Conservation (phyloP, 352 stramenopile species). For the Phytophthora kernoviae region DNA sequence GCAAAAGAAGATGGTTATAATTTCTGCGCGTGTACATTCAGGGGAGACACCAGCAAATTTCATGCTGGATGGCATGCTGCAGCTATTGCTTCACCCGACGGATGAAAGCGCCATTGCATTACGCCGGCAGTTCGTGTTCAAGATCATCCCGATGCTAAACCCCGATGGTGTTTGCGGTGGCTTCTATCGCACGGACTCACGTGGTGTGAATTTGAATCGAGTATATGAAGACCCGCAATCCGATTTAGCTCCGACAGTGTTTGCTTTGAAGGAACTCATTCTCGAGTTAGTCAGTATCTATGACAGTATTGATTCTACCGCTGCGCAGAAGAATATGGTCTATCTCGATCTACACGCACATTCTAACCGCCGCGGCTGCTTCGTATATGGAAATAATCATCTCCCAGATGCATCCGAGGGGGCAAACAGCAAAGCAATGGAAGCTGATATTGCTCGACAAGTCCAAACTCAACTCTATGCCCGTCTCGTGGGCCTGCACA, state of each 20-base stretch:
- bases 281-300: slow-evolving; percentile 37
- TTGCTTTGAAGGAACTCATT: slow-evolving; percentile 61
- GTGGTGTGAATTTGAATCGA: slow-evolving; percentile 91
- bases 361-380: slow-evolving; percentile 88
- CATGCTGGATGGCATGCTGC: slow-evolving; percentile 91
- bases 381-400: slow-evolving; percentile 91
- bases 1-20: slow-evolving; percentile 61
- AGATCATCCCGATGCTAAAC: slow-evolving; percentile 93
- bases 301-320: slow-evolving; percentile 24
- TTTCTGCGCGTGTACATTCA: slow-evolving; percentile 86
- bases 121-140: slow-evolving; percentile 86
- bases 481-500: slow-evolving; percentile 70
- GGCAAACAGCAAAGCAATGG: slow-evolving; percentile 15
- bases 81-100: slow-evolving; percentile 72
- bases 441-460: slow-evolving; percentile 39
- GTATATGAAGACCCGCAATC: slow-evolving; percentile 73
- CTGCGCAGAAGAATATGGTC: slow-evolving; percentile 41
- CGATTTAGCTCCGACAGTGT: slow-evolving; percentile 66
- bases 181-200: slow-evolving; percentile 87
- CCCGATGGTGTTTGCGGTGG: slow-evolving; percentile 89
- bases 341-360: slow-evolving; percentile 94
- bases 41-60: slow-evolving; percentile 87
- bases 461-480: slow-evolving; percentile 87
- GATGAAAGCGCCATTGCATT: slow-evolving; percentile 62
- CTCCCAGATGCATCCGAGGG: slow-evolving; percentile 18